A percentile compares a stretch with the other conserved stretches of the same genome.
phyloP scores from a whole-genome alignment of 2,329 filamentous ascomycete species.

The Plenodomus tracheiphilus region DNA sequence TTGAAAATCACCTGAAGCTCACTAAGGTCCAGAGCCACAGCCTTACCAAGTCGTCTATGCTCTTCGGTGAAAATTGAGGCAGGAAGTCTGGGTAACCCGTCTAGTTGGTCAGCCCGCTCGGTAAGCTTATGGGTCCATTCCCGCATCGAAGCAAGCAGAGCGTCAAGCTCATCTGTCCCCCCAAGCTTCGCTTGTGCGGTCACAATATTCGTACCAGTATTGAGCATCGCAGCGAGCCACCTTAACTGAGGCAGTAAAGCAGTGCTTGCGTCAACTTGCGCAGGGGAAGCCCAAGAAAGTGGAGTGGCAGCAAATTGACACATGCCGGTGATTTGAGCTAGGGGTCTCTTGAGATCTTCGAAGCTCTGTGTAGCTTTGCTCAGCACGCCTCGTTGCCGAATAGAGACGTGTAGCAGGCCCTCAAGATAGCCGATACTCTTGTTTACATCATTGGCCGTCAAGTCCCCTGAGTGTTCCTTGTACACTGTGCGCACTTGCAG shows the following conservation, averaged over 20 bases:
- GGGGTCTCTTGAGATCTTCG: constrained; percentile 43
- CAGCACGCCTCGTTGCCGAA: constrained; percentile 61
- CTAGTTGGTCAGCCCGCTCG: constrained; percentile 17
- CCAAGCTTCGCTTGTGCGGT: constrained; percentile 70
- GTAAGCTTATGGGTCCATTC: constrained; percentile 26
- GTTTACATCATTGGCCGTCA: constrained; percentile 77
- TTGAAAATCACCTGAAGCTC: constrained; percentile 22
- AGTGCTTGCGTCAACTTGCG: constrained; percentile 10
- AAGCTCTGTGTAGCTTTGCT: constrained; percentile 36
- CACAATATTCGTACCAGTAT: constrained; percentile 64
- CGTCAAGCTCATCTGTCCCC: constrained; percentile 38
- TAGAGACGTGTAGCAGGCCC: constrained; percentile 70
- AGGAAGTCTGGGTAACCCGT: constrained; percentile 31
- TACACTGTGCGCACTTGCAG: constrained; percentile 67
- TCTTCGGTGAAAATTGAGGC: constrained; percentile 27
- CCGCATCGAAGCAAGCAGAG: constrained; percentile 27
- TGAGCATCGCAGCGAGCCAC: constrained; percentile 74
- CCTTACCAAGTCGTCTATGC: constrained; percentile 17
- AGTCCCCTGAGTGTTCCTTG: constrained; percentile 78
- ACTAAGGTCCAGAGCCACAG: constrained; percentile 12
- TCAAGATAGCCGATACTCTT: constrained; percentile 86
- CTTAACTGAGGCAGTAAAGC: constrained; percentile 27
- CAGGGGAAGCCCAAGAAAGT: constrained; percentile 19
- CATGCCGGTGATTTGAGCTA: constrained; percentile 40
- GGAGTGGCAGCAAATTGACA: constrained; percentile 17